A percentile compares a stretch with the other conserved stretches of the same genome.
These are phyloP conservation scores for Aspergillus piperis DNA, from an alignment of 2,329 filamentous ascomycete genomes.

Conservation along the genomic window DNA sequence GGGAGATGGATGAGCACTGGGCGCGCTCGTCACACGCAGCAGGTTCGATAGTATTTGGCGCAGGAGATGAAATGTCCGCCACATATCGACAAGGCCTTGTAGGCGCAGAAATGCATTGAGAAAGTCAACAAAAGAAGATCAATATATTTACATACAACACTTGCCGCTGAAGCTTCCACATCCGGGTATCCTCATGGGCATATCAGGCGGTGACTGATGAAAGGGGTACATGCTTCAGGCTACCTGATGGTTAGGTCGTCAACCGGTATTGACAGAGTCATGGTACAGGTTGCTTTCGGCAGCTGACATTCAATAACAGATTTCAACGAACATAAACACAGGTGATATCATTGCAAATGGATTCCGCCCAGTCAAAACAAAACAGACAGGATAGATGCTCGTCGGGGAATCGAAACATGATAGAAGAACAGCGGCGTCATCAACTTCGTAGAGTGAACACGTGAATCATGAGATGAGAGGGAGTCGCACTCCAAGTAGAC, in stretches of 20 bases:
- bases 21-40: neutral
- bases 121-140: neutral
- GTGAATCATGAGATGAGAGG: slow-evolving; percentile 9
- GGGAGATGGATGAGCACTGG: neutral
- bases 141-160: slow-evolving; percentile 1
- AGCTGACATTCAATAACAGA: neutral
- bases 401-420: slow-evolving; percentile 34
- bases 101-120: neutral
- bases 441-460: slow-evolving; percentile 18
- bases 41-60: neutral
- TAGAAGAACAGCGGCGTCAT: slow-evolving; percentile 19
- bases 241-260: neutral
- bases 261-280: neutral
- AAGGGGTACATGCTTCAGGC: neutral
- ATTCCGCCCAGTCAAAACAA: neutral
- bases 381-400: slow-evolving; percentile 22
- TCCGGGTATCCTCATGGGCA: neutral
- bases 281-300: neutral
- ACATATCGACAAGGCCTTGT: neutral
- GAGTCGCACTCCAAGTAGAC: slow-evolving; percentile 9
- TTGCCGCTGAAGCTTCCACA: neutral
- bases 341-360: neutral
- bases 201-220: neutral
- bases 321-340: neutral
- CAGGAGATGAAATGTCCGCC: neutral